Conservation (phyloP, 2,329 filamentous ascomycete genomes). For the Alternaria rosae region DNA sequence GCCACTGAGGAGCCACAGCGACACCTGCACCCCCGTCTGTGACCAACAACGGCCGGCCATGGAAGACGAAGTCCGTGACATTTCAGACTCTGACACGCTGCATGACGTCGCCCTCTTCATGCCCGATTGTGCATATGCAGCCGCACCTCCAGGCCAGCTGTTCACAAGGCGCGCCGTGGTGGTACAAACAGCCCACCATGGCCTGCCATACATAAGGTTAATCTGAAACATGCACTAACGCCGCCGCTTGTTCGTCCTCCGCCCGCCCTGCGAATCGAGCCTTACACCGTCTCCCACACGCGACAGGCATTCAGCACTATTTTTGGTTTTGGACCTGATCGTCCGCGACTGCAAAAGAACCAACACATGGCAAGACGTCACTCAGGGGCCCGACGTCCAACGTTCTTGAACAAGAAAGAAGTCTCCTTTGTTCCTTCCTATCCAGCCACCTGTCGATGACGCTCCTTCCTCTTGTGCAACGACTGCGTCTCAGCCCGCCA, state of each 20-base stretch:
- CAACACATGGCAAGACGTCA: not conserved
- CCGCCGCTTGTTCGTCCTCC: conserved; percentile 14
- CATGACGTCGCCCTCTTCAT: conserved; percentile 7
- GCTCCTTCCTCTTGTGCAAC: not conserved
- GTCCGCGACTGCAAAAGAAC: not conserved
- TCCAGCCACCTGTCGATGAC: not conserved
- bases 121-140: conserved; percentile 6
- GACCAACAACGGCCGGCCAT: not conserved
- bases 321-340: not conserved
- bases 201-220: conserved; percentile 17
- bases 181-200: conserved; percentile 17
- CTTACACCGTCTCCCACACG: not conserved
- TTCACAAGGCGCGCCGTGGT: conserved; percentile 6
- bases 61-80: not conserved
- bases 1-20: conserved; percentile 15
- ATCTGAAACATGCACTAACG: conserved; percentile 29
- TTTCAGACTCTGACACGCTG: not conserved
- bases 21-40: conserved; percentile 1
- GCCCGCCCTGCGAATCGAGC: conserved; percentile 8
- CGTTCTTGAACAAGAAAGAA: not conserved
- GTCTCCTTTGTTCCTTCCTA: not conserved
- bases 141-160: conserved; percentile 13
- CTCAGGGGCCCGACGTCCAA: not conserved
- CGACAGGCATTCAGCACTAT: not conserved
- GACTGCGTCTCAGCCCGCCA: not conserved